Evolutionary conservation across 495 filamentous ascomycete species (phyloP), one percentile per base, ranked within the genome.

Genomic region (Aspergillus baeticus): DNA sequence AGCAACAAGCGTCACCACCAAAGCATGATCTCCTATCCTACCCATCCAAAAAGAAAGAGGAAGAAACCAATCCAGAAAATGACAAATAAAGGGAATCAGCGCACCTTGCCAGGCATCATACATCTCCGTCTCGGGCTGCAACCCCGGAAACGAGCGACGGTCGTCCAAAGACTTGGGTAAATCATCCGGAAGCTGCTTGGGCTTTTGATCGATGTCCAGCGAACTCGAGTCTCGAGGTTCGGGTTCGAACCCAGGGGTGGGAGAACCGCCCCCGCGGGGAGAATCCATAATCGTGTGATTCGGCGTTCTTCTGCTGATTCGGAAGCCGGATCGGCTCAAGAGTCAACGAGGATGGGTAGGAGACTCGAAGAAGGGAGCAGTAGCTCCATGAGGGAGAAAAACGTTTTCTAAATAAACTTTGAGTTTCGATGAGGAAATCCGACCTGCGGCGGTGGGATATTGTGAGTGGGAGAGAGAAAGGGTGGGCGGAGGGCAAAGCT

Each of bases 101-200:
- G 56, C 69, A 96, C 93, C 93, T 87, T 96, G 91, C 94, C 94
- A 98, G 55, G 90, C 95, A 81, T 98, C 94, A 69, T 98, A 98
- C 77, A 96, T 89, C 81, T 98, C 92, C 21, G 91, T 96, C 77
- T 97, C 93, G 43, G 71, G 76, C 33, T 72, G 77, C 51, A 78
- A 76, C 5, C 70, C 68, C 7, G 81, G 81, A 22, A 88, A 80
- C 52, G 79, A 83, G 67, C 86, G 84, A 50, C 93, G 82, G 73
- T 98, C 95, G 63, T 98, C 88, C 55, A 98, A 79, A 42, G 92
- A 93, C 61, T 84, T 91, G 5, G 94, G 94, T 21, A 98, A 81
- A 69, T 98, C 95, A 60, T 81, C 79, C 36, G 94, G 94, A 43
- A 98, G 84, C 59, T 62, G 58, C 50, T 63, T 55, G 56, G 49